These are phyloP conservation scores for Pleurotus citrinopileatus DNA, from an alignment of 768 basidiomycete species.

Conservation along the genomic window DNA sequence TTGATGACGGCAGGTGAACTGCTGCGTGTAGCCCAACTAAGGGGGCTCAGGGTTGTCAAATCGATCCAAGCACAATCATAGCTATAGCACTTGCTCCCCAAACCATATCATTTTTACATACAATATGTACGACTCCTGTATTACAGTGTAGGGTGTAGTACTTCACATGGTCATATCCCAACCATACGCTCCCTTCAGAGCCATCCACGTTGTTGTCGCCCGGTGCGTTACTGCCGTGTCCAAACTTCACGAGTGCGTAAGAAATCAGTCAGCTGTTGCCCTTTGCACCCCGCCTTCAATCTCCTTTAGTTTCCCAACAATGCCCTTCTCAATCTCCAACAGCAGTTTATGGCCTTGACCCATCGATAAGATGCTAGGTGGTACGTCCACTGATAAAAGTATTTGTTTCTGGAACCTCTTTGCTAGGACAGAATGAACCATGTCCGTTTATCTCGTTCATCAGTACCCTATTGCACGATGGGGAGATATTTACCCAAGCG, in stretches of 20 bases:
- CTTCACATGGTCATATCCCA: too few relatives aligned
- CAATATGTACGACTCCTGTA: neutral
- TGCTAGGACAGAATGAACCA: conserved; percentile 39
- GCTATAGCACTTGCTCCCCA: too few relatives aligned
- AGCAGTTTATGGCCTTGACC: conserved; percentile 46
- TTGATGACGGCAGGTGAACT: conserved; percentile 17
- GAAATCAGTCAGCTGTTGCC: neutral
- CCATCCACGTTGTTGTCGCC: too few relatives aligned
- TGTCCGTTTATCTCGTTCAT: conserved; percentile 3
- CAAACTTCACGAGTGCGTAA: too few relatives aligned
- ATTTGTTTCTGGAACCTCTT: conserved; percentile 64
- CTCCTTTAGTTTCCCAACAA: conserved; percentile 45
- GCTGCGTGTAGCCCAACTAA: conserved; percentile 23
- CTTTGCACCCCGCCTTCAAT: conserved; percentile 20
- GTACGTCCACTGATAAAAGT: conserved; percentile 67
- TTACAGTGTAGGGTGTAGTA: too few relatives aligned
- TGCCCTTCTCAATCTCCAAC: conserved; percentile 59
- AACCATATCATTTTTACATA: neutral
- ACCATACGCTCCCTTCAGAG: too few relatives aligned
- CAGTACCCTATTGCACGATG: neutral
- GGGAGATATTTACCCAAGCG: conserved; percentile 63
- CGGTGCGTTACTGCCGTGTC: too few relatives aligned
- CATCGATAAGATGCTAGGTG: conserved; percentile 36
- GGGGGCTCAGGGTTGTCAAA: conserved; percentile 25
- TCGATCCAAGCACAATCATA: conserved; percentile 17